Evolutionary conservation across 257 asterid species (phyloP).

Genomic region (Leonotis leonurus): DNA sequence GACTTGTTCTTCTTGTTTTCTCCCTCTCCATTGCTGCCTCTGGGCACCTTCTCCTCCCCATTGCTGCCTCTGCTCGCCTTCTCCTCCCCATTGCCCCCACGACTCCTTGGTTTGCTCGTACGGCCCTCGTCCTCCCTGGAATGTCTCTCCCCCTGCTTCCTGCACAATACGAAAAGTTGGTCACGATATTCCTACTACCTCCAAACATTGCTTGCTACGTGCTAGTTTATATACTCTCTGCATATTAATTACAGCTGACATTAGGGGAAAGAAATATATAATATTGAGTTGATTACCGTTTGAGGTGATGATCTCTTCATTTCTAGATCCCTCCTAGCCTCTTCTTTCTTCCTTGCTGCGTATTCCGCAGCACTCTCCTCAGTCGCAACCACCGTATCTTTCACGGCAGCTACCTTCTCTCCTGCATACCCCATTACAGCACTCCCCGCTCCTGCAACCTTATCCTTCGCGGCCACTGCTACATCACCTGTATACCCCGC

Average conservation of each 20-base stretch:
- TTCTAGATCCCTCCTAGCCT: constrained; percentile 34
- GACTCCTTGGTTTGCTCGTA: constrained; percentile 12
- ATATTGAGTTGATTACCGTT: constrained; percentile 20
- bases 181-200: background rate
- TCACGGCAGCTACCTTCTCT: constrained; percentile 49
- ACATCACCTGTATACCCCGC: constrained; percentile 49
- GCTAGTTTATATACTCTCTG: too few relatives aligned
- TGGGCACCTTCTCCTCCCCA: constrained; percentile 6
- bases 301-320: constrained; percentile 22
- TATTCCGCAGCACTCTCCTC: constrained; percentile 63
- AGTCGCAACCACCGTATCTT: constrained; percentile 45
- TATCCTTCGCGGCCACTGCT: constrained; percentile 43
- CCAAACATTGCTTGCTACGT: too few relatives aligned
- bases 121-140: background rate
- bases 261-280: too few relatives aligned
- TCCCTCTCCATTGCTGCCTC: background rate
- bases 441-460: constrained; percentile 59
- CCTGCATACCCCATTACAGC: constrained; percentile 30
- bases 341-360: constrained; percentile 64
- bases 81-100: too few relatives aligned
- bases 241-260: too few relatives aligned
- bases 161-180: constrained; percentile 4
- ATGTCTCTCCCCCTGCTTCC: constrained; percentile 18
- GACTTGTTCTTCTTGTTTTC: too few relatives aligned
- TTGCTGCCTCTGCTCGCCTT: background rate